These are phyloP conservation scores for Penicillium atrosanguineum DNA, from an alignment of 495 filamentous ascomycete species.

Conservation along the genomic window DNA sequence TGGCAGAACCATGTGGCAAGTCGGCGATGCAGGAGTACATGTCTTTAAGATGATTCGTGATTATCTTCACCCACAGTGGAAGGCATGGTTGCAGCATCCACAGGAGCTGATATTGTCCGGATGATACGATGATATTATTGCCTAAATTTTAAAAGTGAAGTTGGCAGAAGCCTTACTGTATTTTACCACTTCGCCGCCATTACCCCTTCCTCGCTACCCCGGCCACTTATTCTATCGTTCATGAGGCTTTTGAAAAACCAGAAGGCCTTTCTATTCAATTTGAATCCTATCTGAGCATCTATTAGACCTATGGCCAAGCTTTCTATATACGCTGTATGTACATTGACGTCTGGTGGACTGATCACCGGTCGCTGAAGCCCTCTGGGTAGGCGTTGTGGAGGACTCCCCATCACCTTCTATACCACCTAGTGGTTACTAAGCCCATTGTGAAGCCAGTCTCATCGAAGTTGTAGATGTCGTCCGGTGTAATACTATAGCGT, in stretches of 20 bases:
- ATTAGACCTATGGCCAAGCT: not conserved
- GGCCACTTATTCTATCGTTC: too few species aligned
- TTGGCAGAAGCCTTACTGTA: too few species aligned
- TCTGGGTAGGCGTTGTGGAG: not conserved
- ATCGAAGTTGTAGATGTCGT: too few species aligned
- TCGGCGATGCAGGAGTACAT: conserved; percentile 35
- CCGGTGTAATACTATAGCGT: too few species aligned
- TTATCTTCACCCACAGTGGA: conserved; percentile 32
- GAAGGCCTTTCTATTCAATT: too few species aligned
- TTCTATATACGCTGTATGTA: conserved; percentile 1
- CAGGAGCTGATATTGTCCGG: too few species aligned
- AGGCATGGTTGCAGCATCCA: not conserved
- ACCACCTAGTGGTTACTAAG: not conserved
- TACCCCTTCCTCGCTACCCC: too few species aligned
- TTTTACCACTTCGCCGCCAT: too few species aligned
- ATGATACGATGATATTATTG: too few species aligned
- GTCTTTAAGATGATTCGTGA: conserved; percentile 4
- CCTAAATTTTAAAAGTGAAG: too few species aligned
- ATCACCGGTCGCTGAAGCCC: not conserved
- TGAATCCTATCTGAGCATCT: not conserved
- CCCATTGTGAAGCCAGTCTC: too few species aligned
- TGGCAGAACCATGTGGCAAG: conserved; percentile 32
- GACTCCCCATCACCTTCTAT: not conserved
- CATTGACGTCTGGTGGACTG: not conserved
- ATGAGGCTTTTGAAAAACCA: too few species aligned